Evolutionary conservation across 2,329 filamentous ascomycete species (phyloP), one percentile per base, ranked within the genome.

Genomic region (Cladobotryum mycophilum): DNA sequence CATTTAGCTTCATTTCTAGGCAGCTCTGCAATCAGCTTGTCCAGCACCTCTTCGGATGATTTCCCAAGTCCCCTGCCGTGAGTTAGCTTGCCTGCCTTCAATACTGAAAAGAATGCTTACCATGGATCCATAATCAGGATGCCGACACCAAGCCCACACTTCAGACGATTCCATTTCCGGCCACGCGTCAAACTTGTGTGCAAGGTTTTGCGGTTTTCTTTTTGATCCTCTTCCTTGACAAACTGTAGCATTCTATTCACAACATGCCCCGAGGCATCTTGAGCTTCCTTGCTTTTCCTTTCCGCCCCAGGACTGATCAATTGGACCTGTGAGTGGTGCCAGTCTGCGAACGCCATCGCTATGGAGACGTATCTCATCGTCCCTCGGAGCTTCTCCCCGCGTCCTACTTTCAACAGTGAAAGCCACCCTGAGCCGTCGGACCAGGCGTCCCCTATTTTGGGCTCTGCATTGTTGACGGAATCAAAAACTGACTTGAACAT

Each of bases 111-210:
- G 47, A 11, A 25, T 37, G 22, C 51, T 7, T 47, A 49, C 51
- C 47, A 53, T 20, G 43, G 45, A 44, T 49, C 34, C 36, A 49
- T 42, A 25, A 49, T 37, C 38, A 53, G 41, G 41, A 53, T 49
- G 13, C 51, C 30, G 12, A 38, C 49, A 34, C 51, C 25, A 38
- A 49, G 40, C 34, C 38, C 30, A 11, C 42, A 5, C 18, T 49
- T 42, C 35, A 54, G 25, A 15, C 45, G 49, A 40, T 37, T 35
- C 43, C 42, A 52, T 46, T 54, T 54, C 37, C 38, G 25, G 20
- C 48, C 42, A 47, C 42, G 46, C 8, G 33, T 44, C 20, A 54
- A 37, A 33, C 52, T 12, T 22, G 37, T 51, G 18, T 30, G 25
- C 9, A 30, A 30, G 25, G 6, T 30, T 30, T 22, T 15, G 15